Evolutionary conservation across 2,329 filamentous ascomycete genomes (phyloP).

Genomic region (Apiospora rasikravindrae): DNA sequence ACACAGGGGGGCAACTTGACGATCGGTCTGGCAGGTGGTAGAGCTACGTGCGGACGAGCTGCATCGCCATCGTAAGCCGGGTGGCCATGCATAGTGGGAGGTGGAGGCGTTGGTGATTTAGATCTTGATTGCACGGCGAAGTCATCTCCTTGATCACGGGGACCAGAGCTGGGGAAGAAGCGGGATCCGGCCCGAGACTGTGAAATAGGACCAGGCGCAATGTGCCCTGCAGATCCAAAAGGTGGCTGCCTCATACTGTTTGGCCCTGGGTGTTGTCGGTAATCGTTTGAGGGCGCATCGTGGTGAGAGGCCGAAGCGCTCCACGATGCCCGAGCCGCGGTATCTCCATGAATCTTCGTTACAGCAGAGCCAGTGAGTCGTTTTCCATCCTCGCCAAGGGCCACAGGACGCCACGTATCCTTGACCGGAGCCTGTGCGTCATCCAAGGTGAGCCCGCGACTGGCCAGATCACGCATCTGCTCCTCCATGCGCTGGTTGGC

Average conservation of each 20-base stretch:
- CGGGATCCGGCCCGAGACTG: slow-evolving; percentile 59
- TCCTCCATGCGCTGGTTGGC: slow-evolving; percentile 46
- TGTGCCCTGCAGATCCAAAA: slow-evolving; percentile 23
- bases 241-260: slow-evolving; percentile 28
- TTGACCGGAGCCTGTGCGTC: slow-evolving; percentile 55
- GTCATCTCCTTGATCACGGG: slow-evolving; percentile 52
- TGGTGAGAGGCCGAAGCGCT: neutral
- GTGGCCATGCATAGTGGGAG: slow-evolving; percentile 72
- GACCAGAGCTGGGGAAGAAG: slow-evolving; percentile 62
- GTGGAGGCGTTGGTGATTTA: slow-evolving; percentile 71
- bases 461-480: slow-evolving; percentile 49
- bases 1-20: slow-evolving; percentile 77
- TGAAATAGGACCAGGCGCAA: slow-evolving; percentile 33
- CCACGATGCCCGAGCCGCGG: neutral
- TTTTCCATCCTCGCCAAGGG: slow-evolving; percentile 42
- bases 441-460: slow-evolving; percentile 49
- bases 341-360: slow-evolving; percentile 25
- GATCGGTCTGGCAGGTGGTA: slow-evolving; percentile 73
- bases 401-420: slow-evolving; percentile 58
- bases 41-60: slow-evolving; percentile 68
- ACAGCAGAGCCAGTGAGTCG: slow-evolving; percentile 39
- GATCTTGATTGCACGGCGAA: slow-evolving; percentile 42
- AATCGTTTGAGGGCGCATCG: slow-evolving; percentile 22
- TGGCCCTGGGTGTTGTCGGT: slow-evolving; percentile 26
- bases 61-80: slow-evolving; percentile 74